phyloP scores from a whole-genome alignment of 73 alveolate species.

The Paramecium sexaurelia region DNA sequence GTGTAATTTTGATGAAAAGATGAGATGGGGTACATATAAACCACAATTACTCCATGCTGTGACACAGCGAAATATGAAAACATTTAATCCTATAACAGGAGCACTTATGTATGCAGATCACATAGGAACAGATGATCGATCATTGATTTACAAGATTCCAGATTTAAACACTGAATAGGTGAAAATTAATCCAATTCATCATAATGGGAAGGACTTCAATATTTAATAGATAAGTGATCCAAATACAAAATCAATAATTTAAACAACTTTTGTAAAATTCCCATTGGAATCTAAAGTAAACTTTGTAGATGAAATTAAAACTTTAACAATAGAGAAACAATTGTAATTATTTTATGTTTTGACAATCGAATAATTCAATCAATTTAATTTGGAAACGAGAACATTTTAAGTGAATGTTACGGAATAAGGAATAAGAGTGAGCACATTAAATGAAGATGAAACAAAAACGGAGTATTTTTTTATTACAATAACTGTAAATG shows the following conservation, averaged over 20 bases:
- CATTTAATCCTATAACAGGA: conserved; percentile 53
- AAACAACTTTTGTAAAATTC: not conserved
- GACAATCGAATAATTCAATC: conserved; percentile 35
- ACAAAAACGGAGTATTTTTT: conserved; percentile 28
- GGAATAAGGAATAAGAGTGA: not conserved
- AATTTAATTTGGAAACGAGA: conserved; percentile 2
- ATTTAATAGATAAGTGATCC: conserved; percentile 61
- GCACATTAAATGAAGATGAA: conserved; percentile 34
- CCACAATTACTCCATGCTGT: conserved; percentile 63
- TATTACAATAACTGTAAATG: not conserved
- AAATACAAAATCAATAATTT: not conserved
- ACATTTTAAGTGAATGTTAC: not conserved
- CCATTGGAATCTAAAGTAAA: conserved; percentile 36
- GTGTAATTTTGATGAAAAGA: not conserved
- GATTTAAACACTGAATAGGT: conserved; percentile 33
- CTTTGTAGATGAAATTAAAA: not conserved
- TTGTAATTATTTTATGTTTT: not conserved
- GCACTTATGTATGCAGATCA: conserved; percentile 23
- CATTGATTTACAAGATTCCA: conserved; percentile 48
- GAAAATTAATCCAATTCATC: conserved; percentile 12
- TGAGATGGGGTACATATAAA: conserved; percentile 25
- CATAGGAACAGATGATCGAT: not conserved
- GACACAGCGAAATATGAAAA: conserved; percentile 19
- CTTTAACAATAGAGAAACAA: not conserved
- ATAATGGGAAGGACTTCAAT: conserved; percentile 57